Base-by-base conservation (phyloP, 345 rosid genomes). In the Corchorus olitorius region DNA sequence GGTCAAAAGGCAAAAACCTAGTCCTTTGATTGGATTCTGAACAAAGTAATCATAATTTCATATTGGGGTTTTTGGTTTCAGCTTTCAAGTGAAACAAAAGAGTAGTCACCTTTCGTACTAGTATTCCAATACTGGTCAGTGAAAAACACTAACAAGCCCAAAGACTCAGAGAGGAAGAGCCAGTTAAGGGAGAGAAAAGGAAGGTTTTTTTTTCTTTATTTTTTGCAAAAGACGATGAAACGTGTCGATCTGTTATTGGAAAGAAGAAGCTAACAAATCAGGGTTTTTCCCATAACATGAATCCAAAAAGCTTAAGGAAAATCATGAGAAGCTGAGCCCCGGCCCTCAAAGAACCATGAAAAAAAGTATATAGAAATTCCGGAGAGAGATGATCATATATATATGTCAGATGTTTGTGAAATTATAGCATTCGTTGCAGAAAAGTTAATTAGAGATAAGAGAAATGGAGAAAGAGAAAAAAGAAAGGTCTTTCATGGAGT, bases 1-100 rank as follows among this genome's bases (percentile, higher is more conserved):
- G 86, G 83, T 80, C 73, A 73, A 50, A 59, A 71, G 61, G 67
- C 64, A 14, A 10, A 83, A 81, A 78, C 82, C 80, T 80, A 41
- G 58, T 70, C 71, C 52, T 65, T 53, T 74, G 76, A 75, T 65
- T 77, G 68, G 71, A 78, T 53, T 73, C 41, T 46, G 60, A 27
- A 65, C 9, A 22, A 50, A 76, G 72, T 20, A 16, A 65, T n/a
- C 35, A 20, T 53, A 73, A 66, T 67, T 76, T 43, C 27, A 8
- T 60, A 6, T 41, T 69, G 65, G 77, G 58, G 33, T 41, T 16
- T 64, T 67, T 22, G 5, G 22, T 53, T 27, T 64, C 71, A 64
- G 71, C 62, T n/a, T 77, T 66, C 59, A 65, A 53, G 62, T 58
- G 59, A 49, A 76, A 70, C 56, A 58, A 59, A 76, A 56, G 15